Conservation (phyloP, 805 yeast genomes). For the Barnettozyma siamensis region DNA sequence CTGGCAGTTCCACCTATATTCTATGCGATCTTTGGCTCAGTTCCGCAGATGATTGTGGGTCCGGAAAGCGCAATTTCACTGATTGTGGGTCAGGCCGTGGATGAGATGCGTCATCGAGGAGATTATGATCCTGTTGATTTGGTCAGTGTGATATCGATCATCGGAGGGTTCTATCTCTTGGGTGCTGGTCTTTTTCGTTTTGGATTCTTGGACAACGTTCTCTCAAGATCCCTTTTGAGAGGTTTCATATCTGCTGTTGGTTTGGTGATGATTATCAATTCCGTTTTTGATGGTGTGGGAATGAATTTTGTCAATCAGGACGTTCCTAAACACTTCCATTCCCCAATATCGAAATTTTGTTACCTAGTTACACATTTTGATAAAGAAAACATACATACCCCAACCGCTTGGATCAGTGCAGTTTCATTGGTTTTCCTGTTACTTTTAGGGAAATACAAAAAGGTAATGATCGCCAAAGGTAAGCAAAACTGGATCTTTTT, state of each 20-base stretch:
- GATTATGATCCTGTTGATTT: constrained; percentile 46
- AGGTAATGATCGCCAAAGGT: constrained; percentile 23
- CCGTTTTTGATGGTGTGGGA: constrained; percentile 69
- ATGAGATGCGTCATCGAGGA: constrained; percentile 39
- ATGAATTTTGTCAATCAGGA: constrained; percentile 41
- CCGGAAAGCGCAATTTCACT: constrained; percentile 88
- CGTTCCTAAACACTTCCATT: constrained; percentile 50
- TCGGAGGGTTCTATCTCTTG: constrained; percentile 68
- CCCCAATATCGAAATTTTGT: constrained; percentile 63
- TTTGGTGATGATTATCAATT: constrained; percentile 71
- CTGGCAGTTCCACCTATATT: constrained; percentile 73
- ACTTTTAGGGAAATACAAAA: constrained; percentile 38
- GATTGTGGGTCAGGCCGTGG: constrained; percentile 74
- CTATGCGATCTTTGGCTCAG: constrained; percentile 75
- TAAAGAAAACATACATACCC: constrained; percentile 37
- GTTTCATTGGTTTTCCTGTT: constrained; percentile 43
- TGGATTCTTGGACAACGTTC: constrained; percentile 78
- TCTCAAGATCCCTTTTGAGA: constrained; percentile 68
- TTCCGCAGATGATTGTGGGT: constrained; percentile 85
- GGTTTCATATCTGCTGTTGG: constrained; percentile 90
- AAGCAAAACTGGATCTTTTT: constrained; percentile 49
- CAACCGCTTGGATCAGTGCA: constrained; percentile 59
- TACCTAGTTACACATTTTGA: constrained; percentile 48
- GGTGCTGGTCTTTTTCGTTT: constrained; percentile 75
- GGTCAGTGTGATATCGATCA: constrained; percentile 62